Conservation (phyloP, 805 yeast species). For the Phaffomyces thermotolerans region DNA sequence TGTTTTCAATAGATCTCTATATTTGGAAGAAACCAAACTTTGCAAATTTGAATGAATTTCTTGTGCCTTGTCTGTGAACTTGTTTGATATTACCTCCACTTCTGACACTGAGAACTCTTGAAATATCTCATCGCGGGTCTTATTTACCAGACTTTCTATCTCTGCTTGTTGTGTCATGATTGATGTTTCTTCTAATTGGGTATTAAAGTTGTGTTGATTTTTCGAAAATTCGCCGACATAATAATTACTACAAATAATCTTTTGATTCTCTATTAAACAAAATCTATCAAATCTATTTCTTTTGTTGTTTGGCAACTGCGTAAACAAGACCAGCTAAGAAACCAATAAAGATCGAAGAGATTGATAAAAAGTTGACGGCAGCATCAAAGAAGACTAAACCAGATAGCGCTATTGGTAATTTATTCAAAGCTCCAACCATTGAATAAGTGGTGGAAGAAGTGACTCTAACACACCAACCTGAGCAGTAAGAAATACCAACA, state of each 20-base stretch:
- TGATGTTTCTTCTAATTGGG: too few relatives aligned
- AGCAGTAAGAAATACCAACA: slow-evolving; percentile 96
- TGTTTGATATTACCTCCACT: neutral
- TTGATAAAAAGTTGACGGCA: slow-evolving; percentile 86
- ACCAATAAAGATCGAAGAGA: slow-evolving; percentile 86
- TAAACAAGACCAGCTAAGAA: slow-evolving; percentile 94
- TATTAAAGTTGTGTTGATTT: neutral
- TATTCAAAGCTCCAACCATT: slow-evolving; percentile 98
- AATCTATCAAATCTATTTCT: slow-evolving; percentile 8
- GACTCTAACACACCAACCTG: slow-evolving; percentile 99
- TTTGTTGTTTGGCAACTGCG: slow-evolving; percentile 91
- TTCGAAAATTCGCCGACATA: slow-evolving; percentile 2
- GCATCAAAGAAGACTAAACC: slow-evolving; percentile 95
- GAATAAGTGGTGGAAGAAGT: slow-evolving; percentile 98
- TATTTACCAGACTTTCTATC: too few relatives aligned
- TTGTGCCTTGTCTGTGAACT: neutral
- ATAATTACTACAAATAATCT: neutral
- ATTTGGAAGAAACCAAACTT: slow-evolving; percentile 19
- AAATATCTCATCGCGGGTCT: neutral
- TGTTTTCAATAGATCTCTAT: slow-evolving; percentile 19
- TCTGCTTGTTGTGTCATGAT: too few relatives aligned
- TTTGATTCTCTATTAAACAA: neutral
- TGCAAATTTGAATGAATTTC: slow-evolving; percentile 16
- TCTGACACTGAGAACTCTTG: slow-evolving; percentile 5
- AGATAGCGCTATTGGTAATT: slow-evolving; percentile 92